Conservation (phyloP, 2,329 filamentous ascomycete species). For the Botrytis paeoniae region DNA sequence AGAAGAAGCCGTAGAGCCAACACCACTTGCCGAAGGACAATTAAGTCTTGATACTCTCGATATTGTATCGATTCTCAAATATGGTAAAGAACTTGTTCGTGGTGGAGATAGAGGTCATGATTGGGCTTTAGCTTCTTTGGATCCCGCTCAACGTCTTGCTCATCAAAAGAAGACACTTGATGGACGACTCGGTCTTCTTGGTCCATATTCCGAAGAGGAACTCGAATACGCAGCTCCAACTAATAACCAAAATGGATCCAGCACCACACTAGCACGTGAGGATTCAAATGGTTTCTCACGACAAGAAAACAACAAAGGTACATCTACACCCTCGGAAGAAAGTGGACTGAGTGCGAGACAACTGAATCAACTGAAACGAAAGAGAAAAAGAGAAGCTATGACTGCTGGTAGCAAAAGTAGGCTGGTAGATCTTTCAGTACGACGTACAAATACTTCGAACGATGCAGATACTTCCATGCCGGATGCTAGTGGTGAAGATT, state of each 20-base stretch:
- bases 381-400: conserved; percentile 85
- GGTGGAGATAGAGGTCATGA: conserved; percentile 80
- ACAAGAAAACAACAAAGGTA: conserved; percentile 39
- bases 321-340: conserved; percentile 52
- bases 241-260: conserved; percentile 28
- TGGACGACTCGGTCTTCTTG: conserved; percentile 78
- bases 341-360: conserved; percentile 83
- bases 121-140: conserved; percentile 76
- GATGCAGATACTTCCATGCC: conserved; percentile 45
- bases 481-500: conserved; percentile 60
- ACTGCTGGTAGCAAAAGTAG: conserved; percentile 86
- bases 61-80: conserved; percentile 73
- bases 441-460: conserved; percentile 40
- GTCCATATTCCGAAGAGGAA: conserved; percentile 81
- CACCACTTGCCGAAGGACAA: conserved; percentile 48
- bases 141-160: conserved; percentile 74
- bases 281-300: conserved; percentile 37
- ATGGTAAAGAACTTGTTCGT: conserved; percentile 79
- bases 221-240: conserved; percentile 60
- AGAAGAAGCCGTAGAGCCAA: conserved; percentile 55
- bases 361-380: conserved; percentile 89
- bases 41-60: conserved; percentile 74
- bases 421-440: conserved; percentile 80
- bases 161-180: conserved; percentile 87
- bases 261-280: conserved; percentile 23